Percentiles rank a stretch among this genome's conserved stretches.
These are phyloP conservation scores for Sarocladiaceae sp. DNA, from an alignment of 2,329 filamentous ascomycete species.

Conservation along the genomic window DNA sequence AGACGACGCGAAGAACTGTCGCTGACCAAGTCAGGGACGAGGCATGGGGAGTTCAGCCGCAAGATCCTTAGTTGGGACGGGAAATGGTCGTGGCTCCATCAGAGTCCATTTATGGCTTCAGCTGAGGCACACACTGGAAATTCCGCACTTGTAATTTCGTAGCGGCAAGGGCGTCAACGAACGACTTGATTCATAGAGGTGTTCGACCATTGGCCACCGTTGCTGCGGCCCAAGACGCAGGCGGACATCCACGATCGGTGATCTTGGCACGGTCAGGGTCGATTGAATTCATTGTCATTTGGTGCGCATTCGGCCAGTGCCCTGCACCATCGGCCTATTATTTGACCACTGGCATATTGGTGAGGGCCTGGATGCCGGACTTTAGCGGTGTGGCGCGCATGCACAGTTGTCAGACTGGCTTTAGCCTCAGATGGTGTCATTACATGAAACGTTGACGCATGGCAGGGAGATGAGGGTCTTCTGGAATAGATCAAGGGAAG, in stretches of 20 bases:
- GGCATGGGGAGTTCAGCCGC: no score
- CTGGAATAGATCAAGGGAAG: not conserved
- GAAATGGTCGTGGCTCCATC: not conserved
- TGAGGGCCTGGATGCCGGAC: not conserved
- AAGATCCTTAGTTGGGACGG: no score
- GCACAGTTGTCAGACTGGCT: not conserved
- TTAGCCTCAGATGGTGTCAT: slow-evolving; percentile 6
- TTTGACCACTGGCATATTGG: slow-evolving; percentile 2
- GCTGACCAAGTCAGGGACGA: no score
- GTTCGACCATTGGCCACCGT: slow-evolving; percentile 1
- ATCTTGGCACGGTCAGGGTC: not conserved
- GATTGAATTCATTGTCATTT: no score
- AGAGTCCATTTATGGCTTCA: not conserved
- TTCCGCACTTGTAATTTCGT: not conserved
- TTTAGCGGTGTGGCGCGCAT: slow-evolving; percentile 1
- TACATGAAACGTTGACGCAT: not conserved
- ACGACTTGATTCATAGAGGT: not conserved
- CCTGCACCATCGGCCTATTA: slow-evolving; percentile 3
- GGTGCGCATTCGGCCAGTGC: no score
- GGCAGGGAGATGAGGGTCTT: not conserved
- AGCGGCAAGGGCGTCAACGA: not conserved
- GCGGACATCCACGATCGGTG: not conserved
- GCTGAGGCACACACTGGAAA: not conserved
- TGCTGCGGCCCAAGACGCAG: not conserved
- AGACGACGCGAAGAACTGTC: no score